Base-by-base conservation (phyloP, 108 stramenopile species). In the Skeletonema marinoi region DNA sequence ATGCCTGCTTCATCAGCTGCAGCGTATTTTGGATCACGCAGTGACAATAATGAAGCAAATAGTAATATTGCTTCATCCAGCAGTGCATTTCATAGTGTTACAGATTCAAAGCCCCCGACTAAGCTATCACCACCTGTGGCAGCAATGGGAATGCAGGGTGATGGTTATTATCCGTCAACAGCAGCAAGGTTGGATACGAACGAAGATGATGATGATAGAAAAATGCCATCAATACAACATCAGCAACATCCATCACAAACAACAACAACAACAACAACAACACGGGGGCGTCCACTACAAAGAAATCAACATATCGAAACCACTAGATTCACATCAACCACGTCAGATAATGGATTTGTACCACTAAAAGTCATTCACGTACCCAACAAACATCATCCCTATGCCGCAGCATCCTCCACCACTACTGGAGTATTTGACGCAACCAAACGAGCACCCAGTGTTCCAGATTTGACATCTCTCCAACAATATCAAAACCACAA, bases 401-500 rank as follows among this genome's bases (percentile, higher is more conserved):
- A 60, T 32, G 54, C 54, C 5, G 2, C 54, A 17, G 9, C 48
- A 17, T 50, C 48, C 2, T 50, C 48, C 4, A n/a, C 16, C 48
- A 50, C 9, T 6, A 17, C 16, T 2, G 17, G 3, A 14, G 3
- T 3, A 14, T 7, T 35, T 16, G 65, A 70, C n/a, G 69, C 32
- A 12, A 13, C 61, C 10, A 62, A 69, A 48, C 60, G 68, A 70
- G 63, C 65, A 42, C 70, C 77, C 9, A 78, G 77, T 50, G 77
- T 78, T 14, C 77, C 70, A 25, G 70, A 78, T 71, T 66, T 78
- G 6, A 44, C 70, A n/a, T 70, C 70, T 33, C 39, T 41, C 0
- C 31, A 42, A 14, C 29, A 19, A 0, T 33, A 60, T 46, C 51
- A 70, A 11, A 56, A 50, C 3, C 69, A 58, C 32, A 11, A 68